Evolutionary conservation across 164 flowering plant genomes (phyloP).

Genomic region (Nymphaea colorata): DNA sequence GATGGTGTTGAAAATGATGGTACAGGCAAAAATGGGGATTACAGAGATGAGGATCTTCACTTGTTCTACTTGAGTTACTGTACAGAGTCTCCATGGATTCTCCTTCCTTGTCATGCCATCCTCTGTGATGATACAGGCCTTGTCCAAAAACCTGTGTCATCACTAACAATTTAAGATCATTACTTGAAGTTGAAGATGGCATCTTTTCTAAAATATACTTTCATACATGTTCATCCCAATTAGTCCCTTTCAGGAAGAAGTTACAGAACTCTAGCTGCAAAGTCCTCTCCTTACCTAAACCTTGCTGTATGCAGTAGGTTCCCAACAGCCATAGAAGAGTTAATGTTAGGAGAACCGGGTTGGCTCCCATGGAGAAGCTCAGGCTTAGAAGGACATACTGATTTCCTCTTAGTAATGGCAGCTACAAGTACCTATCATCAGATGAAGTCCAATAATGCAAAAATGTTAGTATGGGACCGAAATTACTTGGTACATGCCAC

Average conservation of each 20-base stretch:
- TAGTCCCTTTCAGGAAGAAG: background rate
- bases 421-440: constrained; percentile 65
- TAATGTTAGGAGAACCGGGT: constrained; percentile 7
- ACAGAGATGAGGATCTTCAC: constrained; percentile 51
- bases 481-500: too few relatives aligned
- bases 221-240: background rate
- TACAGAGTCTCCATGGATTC: constrained; percentile 65
- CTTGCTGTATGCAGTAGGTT: constrained; percentile 11
- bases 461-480: too few relatives aligned
- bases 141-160: constrained; percentile 72
- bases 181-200: background rate
- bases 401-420: constrained; percentile 62
- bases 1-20: constrained; percentile 66
- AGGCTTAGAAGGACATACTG: constrained; percentile 36
- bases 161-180: background rate
- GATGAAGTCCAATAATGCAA: too few relatives aligned
- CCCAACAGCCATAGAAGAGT: background rate
- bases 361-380: constrained; percentile 42
- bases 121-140: constrained; percentile 64
- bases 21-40: constrained; percentile 63
- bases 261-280: too few relatives aligned
- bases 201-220: background rate
- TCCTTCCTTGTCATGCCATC: constrained; percentile 30
- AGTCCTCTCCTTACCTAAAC: constrained; percentile 11
- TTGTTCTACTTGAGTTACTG: constrained; percentile 57